Conservation (phyloP, 495 filamentous ascomycete species). For the Mycothermus thermophilus region DNA sequence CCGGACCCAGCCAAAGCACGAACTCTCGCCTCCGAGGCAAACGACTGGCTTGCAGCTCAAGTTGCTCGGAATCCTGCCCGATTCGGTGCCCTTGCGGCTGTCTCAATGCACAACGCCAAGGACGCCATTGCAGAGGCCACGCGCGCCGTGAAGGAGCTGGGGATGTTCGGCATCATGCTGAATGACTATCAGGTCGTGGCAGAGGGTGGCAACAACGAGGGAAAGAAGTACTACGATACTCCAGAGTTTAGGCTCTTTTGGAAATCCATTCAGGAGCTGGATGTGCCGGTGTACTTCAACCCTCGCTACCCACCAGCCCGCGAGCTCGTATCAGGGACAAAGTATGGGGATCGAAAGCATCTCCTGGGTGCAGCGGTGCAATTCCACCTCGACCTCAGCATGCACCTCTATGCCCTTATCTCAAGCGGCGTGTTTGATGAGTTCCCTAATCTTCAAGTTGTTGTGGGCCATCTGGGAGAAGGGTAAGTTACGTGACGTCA, state of each 20-base stretch:
- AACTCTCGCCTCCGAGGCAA: slow-evolving; percentile 32
- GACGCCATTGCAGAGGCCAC: slow-evolving; percentile 42
- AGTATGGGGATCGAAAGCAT: slow-evolving; percentile 17
- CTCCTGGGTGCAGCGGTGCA: slow-evolving; percentile 22
- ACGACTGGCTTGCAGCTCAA: slow-evolving; percentile 43
- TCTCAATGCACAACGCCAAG: slow-evolving; percentile 29
- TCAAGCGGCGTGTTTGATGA: slow-evolving; percentile 36
- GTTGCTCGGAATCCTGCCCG: slow-evolving; percentile 37
- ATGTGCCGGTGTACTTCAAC: slow-evolving; percentile 51
- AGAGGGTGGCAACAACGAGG: slow-evolving; percentile 21
- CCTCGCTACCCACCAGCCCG: slow-evolving; percentile 29
- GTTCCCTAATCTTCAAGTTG: slow-evolving; percentile 42
- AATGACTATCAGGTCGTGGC: slow-evolving; percentile 37
- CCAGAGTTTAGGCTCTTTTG: slow-evolving; percentile 45
- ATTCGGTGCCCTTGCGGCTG: slow-evolving; percentile 41
- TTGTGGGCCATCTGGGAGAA: slow-evolving; percentile 50
- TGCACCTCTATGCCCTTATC: slow-evolving; percentile 23
- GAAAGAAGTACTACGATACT: slow-evolving; percentile 47
- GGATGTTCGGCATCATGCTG: slow-evolving; percentile 45
- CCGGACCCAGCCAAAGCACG: slow-evolving; percentile 23
- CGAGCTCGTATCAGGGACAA: slow-evolving; percentile 13
- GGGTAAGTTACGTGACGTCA: slow-evolving; percentile 16
- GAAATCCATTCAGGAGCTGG: slow-evolving; percentile 40
- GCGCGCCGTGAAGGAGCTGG: slow-evolving; percentile 39
- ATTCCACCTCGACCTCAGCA: slow-evolving; percentile 27